These are phyloP conservation scores for Wickerhamiella infanticola DNA, from an alignment of 1,139 yeast genomes.

Conservation along the genomic window DNA sequence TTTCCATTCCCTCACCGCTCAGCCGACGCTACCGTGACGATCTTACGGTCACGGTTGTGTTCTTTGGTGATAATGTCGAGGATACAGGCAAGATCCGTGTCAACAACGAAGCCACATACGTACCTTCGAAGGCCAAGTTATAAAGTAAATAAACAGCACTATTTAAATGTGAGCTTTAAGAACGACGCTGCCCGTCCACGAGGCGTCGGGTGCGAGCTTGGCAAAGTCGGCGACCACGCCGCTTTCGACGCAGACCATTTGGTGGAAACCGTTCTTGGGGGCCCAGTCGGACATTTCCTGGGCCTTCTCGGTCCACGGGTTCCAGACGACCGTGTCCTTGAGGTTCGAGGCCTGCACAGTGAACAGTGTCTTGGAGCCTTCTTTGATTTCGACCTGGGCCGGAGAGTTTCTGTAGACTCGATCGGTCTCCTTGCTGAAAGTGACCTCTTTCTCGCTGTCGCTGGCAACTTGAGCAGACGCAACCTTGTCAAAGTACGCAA, in stretches of 20 bases:
- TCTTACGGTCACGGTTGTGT: constrained; percentile 86
- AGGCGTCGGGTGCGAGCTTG: constrained; percentile 45
- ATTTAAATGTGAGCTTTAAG: constrained; percentile 19
- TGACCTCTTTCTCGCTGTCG: constrained; percentile 48
- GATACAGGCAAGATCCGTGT: constrained; percentile 20
- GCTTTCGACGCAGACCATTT: constrained; percentile 90
- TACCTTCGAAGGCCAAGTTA: constrained; percentile 6
- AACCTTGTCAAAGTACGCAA: constrained; percentile 59
- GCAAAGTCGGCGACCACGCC: constrained; percentile 67
- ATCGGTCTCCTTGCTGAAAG: constrained; percentile 69
- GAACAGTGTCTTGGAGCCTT: constrained; percentile 54
- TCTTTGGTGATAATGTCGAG: constrained; percentile 32
- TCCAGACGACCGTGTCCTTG: constrained; percentile 93
- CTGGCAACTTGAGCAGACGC: constrained; percentile 46
- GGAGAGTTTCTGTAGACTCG: constrained; percentile 54
- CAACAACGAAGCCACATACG: constrained; percentile 19
- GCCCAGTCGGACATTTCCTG: constrained; percentile 70
- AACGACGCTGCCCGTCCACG: constrained; percentile 57
- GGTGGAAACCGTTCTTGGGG: constrained; percentile 68
- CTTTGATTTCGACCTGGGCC: constrained; percentile 39
- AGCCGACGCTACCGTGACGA: constrained; percentile 91
- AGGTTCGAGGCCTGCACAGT: constrained; percentile 42
- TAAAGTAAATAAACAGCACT: neutral
- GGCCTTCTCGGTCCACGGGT: constrained; percentile 83
- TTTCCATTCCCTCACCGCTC: constrained; percentile 86